Conservation (phyloP, 768 basidiomycete species). For the Podaxis sp. region DNA sequence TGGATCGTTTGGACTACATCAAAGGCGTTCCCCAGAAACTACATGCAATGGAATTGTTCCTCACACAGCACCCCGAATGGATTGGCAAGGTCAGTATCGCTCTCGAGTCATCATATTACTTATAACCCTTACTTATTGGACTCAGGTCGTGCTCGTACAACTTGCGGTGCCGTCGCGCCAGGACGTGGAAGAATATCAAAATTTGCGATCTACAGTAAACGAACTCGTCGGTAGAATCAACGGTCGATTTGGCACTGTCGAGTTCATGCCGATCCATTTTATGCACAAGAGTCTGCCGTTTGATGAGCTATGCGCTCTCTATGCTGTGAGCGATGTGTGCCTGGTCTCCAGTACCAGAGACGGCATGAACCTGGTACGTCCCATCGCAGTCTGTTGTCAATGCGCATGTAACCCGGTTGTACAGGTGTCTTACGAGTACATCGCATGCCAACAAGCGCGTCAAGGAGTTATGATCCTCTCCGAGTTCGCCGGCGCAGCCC, state of each 20-base stretch:
- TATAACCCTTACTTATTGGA: background rate
- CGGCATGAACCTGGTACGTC: constrained; percentile 94
- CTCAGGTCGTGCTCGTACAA: constrained; percentile 89
- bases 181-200: constrained; percentile 99
- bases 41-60: constrained; percentile 93
- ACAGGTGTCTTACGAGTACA: constrained; percentile 97
- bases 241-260: constrained; percentile 97
- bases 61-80: constrained; percentile 98
- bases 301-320: constrained; percentile 96
- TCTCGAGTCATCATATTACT: background rate
- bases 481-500: constrained; percentile 97
- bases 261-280: constrained; percentile 99
- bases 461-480: constrained; percentile 98
- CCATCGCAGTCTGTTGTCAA: background rate
- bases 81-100: constrained; percentile 74
- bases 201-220: constrained; percentile 91
- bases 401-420: constrained; percentile 23
- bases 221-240: constrained; percentile 98
- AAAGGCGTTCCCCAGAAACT: constrained; percentile 99
- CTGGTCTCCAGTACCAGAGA: constrained; percentile 93
- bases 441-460: constrained; percentile 88
- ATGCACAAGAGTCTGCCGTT: constrained; percentile 95
- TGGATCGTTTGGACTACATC: constrained; percentile 98
- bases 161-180: constrained; percentile 96
- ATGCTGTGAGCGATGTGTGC: constrained; percentile 95